These are phyloP conservation scores for Potentilla sterilis DNA, from an alignment of 306 rosid genomes.

Conservation along the genomic window DNA sequence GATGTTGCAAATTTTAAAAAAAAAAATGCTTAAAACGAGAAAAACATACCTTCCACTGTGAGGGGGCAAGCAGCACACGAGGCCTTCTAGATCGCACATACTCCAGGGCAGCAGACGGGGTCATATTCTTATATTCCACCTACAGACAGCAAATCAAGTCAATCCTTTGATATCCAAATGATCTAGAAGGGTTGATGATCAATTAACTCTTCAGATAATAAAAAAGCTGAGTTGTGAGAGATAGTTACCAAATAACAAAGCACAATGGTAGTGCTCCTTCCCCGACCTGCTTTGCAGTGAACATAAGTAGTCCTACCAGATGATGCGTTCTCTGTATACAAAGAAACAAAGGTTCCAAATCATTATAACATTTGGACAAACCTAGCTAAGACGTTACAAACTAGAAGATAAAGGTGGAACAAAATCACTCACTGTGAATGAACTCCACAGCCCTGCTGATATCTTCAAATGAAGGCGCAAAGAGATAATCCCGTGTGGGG, in stretches of 20 bases:
- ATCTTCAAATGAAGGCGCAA: constrained; percentile 85
- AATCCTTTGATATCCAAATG: constrained; percentile 8
- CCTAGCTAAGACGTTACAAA: constrained; percentile 5
- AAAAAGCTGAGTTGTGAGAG: background rate
- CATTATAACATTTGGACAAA: background rate
- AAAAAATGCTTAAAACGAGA: background rate
- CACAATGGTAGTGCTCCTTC: constrained; percentile 95
- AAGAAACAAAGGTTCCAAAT: background rate
- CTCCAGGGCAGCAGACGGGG: constrained; percentile 78
- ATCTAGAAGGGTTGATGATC: background rate
- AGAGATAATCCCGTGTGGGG: constrained; percentile 95
- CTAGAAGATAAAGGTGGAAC: constrained; percentile 1
- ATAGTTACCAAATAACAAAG: constrained; percentile 89
- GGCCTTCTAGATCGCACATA: constrained; percentile 88
- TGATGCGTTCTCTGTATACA: constrained; percentile 51
- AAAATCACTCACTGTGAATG: constrained; percentile 64
- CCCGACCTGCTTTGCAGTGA: constrained; percentile 98
- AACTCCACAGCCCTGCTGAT: constrained; percentile 87
- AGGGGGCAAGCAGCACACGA: constrained; percentile 83
- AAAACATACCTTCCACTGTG: constrained; percentile 80
- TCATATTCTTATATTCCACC: constrained; percentile 87
- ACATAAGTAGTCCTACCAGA: constrained; percentile 84
- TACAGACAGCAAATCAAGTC: constrained; percentile 32
- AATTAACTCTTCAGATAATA: constrained; percentile 1
- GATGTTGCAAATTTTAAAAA: background rate